Base-by-base conservation (phyloP, 1,139 yeast genomes). In the Suhomyces maxii region DNA sequence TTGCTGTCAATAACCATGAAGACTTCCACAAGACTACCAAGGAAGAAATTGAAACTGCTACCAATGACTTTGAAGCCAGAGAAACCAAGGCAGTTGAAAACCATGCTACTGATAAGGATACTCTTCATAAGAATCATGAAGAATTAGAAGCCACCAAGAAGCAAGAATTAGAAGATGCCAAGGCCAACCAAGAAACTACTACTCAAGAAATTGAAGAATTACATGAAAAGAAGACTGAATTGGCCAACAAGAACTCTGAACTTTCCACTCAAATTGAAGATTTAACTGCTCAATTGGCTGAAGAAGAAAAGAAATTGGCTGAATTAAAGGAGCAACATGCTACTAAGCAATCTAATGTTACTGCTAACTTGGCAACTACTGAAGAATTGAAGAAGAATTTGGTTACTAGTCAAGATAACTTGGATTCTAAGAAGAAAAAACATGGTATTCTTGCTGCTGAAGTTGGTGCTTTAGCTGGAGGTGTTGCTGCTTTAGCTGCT, bases 161-260 rank as follows among this genome's bases (percentile, higher is more conserved):
- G 40, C 73, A 73, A 51, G 83, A 77, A 52, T 68, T 79, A 52
- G 79, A 71, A 53, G 78, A 71, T 42, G 62, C 82, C 12, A 79
- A 78, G 59, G 57, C 66, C 12, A 65, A 65, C 42, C 84, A 80
- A 60, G 75, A 67, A 44, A 71, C 67, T 28, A 74, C 80, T 45
- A 69, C 77, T 30, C 68, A 68, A 42, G 77, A 69, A 49, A 76
- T 77, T 51, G 80, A 73, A 56, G 68, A 61, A 32, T 68, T 77
- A 48, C 71, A 74, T 48, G 71, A 71, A 30, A 70, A 68, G 55
- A 77, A 77, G 54, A 60, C 67, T 32, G 72, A 65, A 8, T 68
- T 70, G 53, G 76, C 69, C 51, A 67, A 70, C 53, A 56, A 64
- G 26, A 77, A 78, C 57, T 73, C 80, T n/a, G 77, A 71, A 44